Conservation (phyloP, 768 basidiomycete species). For the Suillus sp. region DNA sequence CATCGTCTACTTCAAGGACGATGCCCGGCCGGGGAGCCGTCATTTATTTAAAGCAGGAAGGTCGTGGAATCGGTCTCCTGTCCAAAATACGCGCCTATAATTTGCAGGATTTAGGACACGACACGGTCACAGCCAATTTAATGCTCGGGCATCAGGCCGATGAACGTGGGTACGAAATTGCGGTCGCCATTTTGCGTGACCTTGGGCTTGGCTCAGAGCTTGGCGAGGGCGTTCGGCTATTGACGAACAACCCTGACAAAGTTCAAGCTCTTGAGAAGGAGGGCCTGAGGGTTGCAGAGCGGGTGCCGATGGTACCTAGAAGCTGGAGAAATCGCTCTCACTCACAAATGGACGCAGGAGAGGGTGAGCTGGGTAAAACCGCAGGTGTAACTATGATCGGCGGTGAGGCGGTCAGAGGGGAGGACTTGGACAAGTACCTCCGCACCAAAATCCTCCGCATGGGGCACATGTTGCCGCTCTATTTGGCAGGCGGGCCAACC, state of each 20-base stretch:
- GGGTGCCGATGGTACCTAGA: slow-evolving; percentile 93
- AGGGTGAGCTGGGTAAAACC: slow-evolving; percentile 33
- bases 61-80: slow-evolving; percentile 92
- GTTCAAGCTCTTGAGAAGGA: slow-evolving; percentile 84
- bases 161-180: slow-evolving; percentile 90
- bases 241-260: slow-evolving; percentile 99
- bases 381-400: slow-evolving; percentile 82
- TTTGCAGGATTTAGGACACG: slow-evolving; percentile 95
- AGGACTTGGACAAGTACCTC: slow-evolving; percentile 92
- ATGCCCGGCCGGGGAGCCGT: slow-evolving; percentile 90
- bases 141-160: slow-evolving; percentile 95
- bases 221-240: slow-evolving; percentile 65
- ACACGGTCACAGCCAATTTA: slow-evolving; percentile 97
- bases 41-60: slow-evolving; percentile 95
- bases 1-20: slow-evolving; percentile 36
- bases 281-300: slow-evolving; percentile 75
- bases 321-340: slow-evolving; percentile 61
- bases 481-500: slow-evolving; percentile 1
- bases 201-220: slow-evolving; percentile 67
- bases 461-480: slow-evolving; percentile 87
- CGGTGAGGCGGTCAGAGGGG: slow-evolving; percentile 71
- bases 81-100: slow-evolving; percentile 98
- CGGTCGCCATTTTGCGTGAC: slow-evolving; percentile 87
- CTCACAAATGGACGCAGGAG: slow-evolving; percentile 11
- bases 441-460: slow-evolving; percentile 95